Evolutionary conservation across 371 early-diverging fungal genomes (phyloP).

Genomic region (Mycotypha africana): DNA sequence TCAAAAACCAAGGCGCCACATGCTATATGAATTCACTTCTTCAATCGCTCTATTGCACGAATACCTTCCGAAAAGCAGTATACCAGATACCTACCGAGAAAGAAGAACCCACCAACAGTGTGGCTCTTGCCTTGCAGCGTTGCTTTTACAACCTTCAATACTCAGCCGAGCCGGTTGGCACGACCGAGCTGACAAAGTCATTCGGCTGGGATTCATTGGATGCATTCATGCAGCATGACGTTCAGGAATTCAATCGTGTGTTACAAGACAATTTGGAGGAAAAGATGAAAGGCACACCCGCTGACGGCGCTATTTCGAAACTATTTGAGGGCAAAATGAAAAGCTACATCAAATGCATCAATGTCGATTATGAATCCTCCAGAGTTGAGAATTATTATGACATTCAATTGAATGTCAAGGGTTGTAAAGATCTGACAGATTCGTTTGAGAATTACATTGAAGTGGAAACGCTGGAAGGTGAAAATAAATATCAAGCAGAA

Average conservation of each 20-base stretch:
- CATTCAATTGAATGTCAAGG: conserved; percentile 94
- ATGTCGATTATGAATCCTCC: conserved; percentile 93
- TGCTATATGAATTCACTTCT: conserved; percentile 99
- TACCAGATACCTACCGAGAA: conserved; percentile 89
- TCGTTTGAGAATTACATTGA: conserved; percentile 89
- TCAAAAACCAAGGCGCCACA: conserved; percentile 98
- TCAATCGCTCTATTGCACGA: conserved; percentile 96
- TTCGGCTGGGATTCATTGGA: conserved; percentile 97
- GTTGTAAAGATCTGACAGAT: conserved; percentile 81
- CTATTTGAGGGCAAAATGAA: conserved; percentile 96
- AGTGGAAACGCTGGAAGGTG: conserved; percentile 93
- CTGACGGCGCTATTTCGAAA: conserved; percentile 87
- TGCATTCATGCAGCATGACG: conserved; percentile 96
- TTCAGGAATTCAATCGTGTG: conserved; percentile 96
- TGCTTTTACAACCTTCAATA: conserved; percentile 90
- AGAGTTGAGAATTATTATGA: conserved; percentile 77
- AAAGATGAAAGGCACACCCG: conserved; percentile 85
- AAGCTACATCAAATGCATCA: conserved; percentile 90
- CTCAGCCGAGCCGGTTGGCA: conserved; percentile 67
- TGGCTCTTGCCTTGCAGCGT: conserved; percentile 92
- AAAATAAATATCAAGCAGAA: conserved; percentile 97
- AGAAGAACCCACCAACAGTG: conserved; percentile 80
- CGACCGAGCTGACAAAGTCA: conserved; percentile 90
- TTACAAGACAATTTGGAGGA: conserved; percentile 93
- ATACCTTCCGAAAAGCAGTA: conserved; percentile 87